phyloP scores from a whole-genome alignment of 148 eudicot genomes.

The Silene conica region DNA sequence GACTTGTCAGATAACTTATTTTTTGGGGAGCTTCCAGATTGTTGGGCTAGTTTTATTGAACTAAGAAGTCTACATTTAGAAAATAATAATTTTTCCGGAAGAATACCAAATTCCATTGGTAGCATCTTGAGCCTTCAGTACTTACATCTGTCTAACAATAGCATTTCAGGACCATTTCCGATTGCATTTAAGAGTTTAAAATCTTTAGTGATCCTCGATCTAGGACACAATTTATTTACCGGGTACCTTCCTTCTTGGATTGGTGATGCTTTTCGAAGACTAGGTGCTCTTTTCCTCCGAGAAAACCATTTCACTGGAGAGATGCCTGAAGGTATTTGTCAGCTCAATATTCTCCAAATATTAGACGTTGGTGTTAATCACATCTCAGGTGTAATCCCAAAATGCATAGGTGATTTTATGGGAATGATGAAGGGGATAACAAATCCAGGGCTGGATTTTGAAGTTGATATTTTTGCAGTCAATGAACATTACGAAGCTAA shows the following conservation, averaged over 20 bases:
- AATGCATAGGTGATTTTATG: conserved; percentile 17
- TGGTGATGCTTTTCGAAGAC: background rate
- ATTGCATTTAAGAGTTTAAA: background rate
- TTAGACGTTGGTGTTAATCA: conserved; percentile 16
- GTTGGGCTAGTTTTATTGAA: conserved; percentile 14
- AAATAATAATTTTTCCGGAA: conserved; percentile 5
- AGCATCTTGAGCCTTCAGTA: background rate
- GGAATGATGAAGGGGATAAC: background rate
- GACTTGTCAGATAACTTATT: conserved; percentile 17
- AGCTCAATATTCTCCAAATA: conserved; percentile 6
- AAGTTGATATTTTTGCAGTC: too few relatives aligned
- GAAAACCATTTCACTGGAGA: conserved; percentile 10
- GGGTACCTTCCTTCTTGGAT: conserved; percentile 16
- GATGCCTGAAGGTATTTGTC: conserved; percentile 15
- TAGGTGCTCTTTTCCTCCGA: conserved; percentile 4
- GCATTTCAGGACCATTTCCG: conserved; percentile 2
- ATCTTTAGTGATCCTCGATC: background rate
- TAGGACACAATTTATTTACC: conserved; percentile 13
- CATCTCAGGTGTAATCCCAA: conserved; percentile 14
- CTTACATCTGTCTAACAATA: conserved; percentile 13
- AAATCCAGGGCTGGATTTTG: too few relatives aligned
- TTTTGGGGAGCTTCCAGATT: conserved; percentile 12
- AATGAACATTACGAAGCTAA: too few relatives aligned
- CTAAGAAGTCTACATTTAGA: conserved; percentile 4
- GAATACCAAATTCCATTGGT: conserved; percentile 13